Conservation (phyloP, 1,284 basidiomycete genomes). For the Neolentinus lepideus region DNA sequence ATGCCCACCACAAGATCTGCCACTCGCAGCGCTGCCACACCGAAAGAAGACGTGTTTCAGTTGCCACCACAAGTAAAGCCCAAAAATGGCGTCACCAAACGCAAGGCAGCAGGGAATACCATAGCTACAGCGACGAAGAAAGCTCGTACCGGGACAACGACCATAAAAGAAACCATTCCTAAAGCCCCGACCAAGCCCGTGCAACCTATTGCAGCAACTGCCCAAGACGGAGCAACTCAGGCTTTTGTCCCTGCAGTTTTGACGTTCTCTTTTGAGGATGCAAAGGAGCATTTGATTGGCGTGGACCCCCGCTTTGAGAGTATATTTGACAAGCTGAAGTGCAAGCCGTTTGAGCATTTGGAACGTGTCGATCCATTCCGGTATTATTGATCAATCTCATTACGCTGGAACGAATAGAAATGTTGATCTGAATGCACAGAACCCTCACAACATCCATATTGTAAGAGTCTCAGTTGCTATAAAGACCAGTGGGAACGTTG, state of each 20-base stretch:
- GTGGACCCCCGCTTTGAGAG: constrained; percentile 68
- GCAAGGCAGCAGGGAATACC: constrained; percentile 11
- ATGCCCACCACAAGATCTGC: neutral
- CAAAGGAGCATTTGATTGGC: constrained; percentile 61
- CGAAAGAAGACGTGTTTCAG: constrained; percentile 2
- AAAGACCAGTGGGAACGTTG: neutral
- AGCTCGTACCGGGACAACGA: neutral
- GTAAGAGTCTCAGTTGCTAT: constrained; percentile 17
- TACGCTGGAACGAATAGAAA: neutral
- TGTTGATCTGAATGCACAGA: constrained; percentile 12
- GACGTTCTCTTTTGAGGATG: constrained; percentile 69
- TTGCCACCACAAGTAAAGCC: neutral
- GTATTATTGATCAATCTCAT: constrained; percentile 25
- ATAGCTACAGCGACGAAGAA: constrained; percentile 6
- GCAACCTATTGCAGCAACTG: constrained; percentile 2
- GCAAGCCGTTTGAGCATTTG: constrained; percentile 69
- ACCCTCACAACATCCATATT: constrained; percentile 53
- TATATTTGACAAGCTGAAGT: constrained; percentile 57
- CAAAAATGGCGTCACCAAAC: constrained; percentile 11
- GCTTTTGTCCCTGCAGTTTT: constrained; percentile 54
- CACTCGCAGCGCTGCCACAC: constrained; percentile 3
- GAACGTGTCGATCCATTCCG: constrained; percentile 72
- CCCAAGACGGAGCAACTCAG: constrained; percentile 7
- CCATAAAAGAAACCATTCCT: neutral
- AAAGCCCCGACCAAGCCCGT: constrained; percentile 4